These are phyloP conservation scores for Amanita fuliginea DNA, from an alignment of 768 basidiomycete species.

Conservation along the genomic window DNA sequence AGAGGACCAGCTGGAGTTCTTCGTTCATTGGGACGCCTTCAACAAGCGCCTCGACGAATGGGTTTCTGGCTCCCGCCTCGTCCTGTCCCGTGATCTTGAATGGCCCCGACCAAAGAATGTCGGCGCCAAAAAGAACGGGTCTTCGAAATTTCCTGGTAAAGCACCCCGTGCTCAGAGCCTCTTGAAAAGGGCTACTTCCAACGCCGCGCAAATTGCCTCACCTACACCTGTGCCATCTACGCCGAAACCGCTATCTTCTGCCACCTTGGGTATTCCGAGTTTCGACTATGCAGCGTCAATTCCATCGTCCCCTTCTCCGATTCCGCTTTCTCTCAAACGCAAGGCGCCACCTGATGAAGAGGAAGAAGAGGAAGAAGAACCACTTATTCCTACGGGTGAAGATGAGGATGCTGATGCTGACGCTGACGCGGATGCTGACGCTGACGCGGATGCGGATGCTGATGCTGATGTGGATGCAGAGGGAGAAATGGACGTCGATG, in stretches of 20 bases:
- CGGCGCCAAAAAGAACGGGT: slow-evolving; percentile 40
- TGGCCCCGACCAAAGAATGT: slow-evolving; percentile 86
- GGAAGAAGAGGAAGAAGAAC: slow-evolving; percentile 50
- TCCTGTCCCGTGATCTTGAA: slow-evolving; percentile 79
- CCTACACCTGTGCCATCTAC: slow-evolving; percentile 51
- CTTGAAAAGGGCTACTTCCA: slow-evolving; percentile 59
- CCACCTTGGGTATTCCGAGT: slow-evolving; percentile 16
- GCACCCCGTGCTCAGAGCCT: slow-evolving; percentile 47
- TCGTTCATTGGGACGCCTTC: slow-evolving; percentile 98
- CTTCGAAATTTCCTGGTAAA: slow-evolving; percentile 52
- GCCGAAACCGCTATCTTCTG: slow-evolving; percentile 15
- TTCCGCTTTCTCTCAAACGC: slow-evolving; percentile 45
- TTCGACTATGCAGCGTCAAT: slow-evolving; percentile 22
- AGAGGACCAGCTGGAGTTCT: slow-evolving; percentile 85
- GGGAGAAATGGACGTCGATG: slow-evolving; percentile 67
- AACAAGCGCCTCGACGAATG: slow-evolving; percentile 99
- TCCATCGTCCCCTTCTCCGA: slow-evolving; percentile 46
- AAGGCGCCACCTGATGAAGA: slow-evolving; percentile 59
- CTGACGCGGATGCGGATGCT: slow-evolving; percentile 37
- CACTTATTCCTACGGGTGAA: slow-evolving; percentile 12
- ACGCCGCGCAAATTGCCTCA: slow-evolving; percentile 49
- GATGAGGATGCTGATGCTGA: slow-evolving; percentile 41
- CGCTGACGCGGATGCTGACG: slow-evolving; percentile 43
- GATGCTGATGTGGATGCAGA: slow-evolving; percentile 49
- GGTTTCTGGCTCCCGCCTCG: slow-evolving; percentile 81